Conservation (phyloP, 2,329 filamentous ascomycete species). For the Fusarium mundagurra region DNA sequence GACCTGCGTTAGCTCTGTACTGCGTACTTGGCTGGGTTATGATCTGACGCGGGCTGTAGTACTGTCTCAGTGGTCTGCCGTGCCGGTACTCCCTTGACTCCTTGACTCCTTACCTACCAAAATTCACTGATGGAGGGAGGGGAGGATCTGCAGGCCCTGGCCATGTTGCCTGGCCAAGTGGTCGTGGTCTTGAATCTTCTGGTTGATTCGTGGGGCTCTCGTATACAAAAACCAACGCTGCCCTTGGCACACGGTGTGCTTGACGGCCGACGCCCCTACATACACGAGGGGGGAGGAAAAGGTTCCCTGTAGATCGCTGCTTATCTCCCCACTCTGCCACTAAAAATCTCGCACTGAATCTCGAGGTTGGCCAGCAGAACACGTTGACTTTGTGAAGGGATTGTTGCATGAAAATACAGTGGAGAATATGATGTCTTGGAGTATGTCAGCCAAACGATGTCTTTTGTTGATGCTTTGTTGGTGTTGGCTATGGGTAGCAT, state of each 20-base stretch:
- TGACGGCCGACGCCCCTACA: conserved; percentile 12
- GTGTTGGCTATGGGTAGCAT: background rate
- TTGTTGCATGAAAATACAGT: background rate
- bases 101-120: background rate
- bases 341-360: conserved; percentile 11
- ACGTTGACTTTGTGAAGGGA: background rate
- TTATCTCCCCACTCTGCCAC: conserved; percentile 4
- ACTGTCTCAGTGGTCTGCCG: background rate
- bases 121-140: background rate
- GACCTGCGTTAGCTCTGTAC: background rate
- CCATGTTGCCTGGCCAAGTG: conserved; percentile 8
- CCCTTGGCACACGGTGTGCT: background rate
- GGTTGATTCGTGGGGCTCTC: conserved; percentile 24
- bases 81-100: background rate
- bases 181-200: background rate
- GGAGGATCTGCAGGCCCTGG: conserved; percentile 4
- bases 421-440: background rate
- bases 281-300: conserved; percentile 15
- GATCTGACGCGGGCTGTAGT: conserved; percentile 13
- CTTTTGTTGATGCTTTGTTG: background rate
- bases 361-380: conserved; percentile 1
- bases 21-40: background rate
- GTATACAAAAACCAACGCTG: background rate
- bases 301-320: conserved; percentile 10
- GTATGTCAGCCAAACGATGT: background rate